Conservation (phyloP, 2,329 filamentous ascomycete species). For the Talaromyces amestolkiae region DNA sequence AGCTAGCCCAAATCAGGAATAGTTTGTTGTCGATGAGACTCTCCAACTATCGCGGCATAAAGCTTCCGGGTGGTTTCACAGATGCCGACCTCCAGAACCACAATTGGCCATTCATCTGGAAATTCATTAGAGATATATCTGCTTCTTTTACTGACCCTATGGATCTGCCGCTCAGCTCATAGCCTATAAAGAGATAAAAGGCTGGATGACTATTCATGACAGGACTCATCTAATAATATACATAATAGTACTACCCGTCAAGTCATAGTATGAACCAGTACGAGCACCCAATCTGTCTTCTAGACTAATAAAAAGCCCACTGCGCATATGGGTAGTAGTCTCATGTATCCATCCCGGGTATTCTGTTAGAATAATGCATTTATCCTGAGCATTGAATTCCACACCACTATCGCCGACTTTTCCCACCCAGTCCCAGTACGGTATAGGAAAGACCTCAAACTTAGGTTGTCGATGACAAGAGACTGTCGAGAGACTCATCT, state of each 20-base stretch:
- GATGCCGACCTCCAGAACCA: too few species aligned
- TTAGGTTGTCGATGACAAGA: not conserved
- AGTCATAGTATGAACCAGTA: not conserved
- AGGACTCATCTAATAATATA: not conserved
- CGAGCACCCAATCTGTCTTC: not conserved
- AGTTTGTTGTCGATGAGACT: not conserved
- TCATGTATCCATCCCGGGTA: not conserved
- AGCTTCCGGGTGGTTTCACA: too few species aligned
- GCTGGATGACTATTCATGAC: too few species aligned
- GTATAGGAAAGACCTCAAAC: not conserved
- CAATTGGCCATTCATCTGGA: too few species aligned
- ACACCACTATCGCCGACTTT: not conserved
- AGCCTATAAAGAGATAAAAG: too few species aligned
- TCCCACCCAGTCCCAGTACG: not conserved
- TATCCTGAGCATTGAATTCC: not conserved
- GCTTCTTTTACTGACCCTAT: too few species aligned
- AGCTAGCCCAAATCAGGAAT: slow-evolving; percentile 25
- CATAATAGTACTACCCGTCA: not conserved
- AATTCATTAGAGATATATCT: too few species aligned
- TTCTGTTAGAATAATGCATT: not conserved
- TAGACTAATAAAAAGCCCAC: not conserved
- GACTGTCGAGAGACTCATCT: not conserved
- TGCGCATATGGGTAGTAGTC: not conserved
- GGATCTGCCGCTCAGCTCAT: too few species aligned
- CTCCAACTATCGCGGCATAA: too few species aligned